A percentile compares a stretch with the other conserved stretches of the same genome.
These are phyloP conservation scores for Solanum clarkiae DNA, from an alignment of 257 asterid species.

Conservation along the genomic window DNA sequence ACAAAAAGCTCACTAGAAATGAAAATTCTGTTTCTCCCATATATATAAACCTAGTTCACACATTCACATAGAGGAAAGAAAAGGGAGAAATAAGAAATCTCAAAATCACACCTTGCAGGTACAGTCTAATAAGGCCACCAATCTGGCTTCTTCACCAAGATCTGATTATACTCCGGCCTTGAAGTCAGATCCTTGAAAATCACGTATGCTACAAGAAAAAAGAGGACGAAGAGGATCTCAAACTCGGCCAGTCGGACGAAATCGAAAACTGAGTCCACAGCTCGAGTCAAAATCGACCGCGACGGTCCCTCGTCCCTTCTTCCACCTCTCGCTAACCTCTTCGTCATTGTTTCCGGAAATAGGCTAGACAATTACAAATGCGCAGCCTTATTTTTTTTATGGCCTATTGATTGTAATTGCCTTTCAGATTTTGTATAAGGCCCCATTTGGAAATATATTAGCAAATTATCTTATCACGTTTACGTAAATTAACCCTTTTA, in stretches of 20 bases:
- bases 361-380: neutral
- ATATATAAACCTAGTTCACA: too few relatives aligned
- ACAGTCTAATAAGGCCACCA: conserved; percentile 46
- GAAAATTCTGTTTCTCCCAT: too few relatives aligned
- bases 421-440: neutral
- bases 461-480: neutral
- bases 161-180: conserved; percentile 86
- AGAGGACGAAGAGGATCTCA: conserved; percentile 84
- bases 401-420: neutral
- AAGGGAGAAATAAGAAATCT: neutral
- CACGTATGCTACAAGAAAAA: conserved; percentile 55
- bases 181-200: conserved; percentile 93
- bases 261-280: conserved; percentile 47
- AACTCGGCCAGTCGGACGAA: conserved; percentile 76
- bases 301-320: conserved; percentile 7
- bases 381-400: neutral
- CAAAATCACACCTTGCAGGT: neutral
- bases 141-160: conserved; percentile 84
- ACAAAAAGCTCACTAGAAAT: too few relatives aligned
- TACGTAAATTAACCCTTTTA: too few relatives aligned
- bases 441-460: neutral
- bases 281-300: conserved; percentile 47
- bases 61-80: neutral
- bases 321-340: neutral
- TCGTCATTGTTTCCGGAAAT: conserved; percentile 3